Evolutionary conservation across 192 early-diverging fungal genomes (phyloP).

Genomic region (Backusella tuberculispora): DNA sequence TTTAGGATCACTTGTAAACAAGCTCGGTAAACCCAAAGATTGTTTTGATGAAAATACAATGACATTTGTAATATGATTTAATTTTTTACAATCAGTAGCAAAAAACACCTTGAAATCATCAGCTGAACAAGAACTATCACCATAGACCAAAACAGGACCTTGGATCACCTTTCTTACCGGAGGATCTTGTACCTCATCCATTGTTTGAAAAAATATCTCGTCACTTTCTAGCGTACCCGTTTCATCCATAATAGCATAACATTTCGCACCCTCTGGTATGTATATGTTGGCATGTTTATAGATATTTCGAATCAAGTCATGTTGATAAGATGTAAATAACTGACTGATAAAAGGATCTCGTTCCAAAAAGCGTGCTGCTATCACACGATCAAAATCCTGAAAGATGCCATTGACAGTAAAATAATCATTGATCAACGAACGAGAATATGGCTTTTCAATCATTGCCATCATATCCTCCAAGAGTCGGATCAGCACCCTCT

Average conservation of each 20-base stretch:
- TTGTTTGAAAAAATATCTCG: conserved; percentile 52
- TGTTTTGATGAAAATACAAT: conserved; percentile 71
- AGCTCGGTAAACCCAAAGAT: conserved; percentile 62
- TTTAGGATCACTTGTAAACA: conserved; percentile 71
- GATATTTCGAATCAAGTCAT: conserved; percentile 49
- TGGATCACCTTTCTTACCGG: conserved; percentile 31
- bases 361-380: conserved; percentile 48
- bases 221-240: conserved; percentile 39
- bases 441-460: conserved; percentile 10
- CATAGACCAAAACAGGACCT: conserved; percentile 44
- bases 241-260: conserved; percentile 62
- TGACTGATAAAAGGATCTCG: conserved; percentile 54
- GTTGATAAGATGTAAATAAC: conserved; percentile 44
- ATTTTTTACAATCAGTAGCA: conserved; percentile 49
- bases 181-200: conserved; percentile 33
- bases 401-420: conserved; percentile 31
- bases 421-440: conserved; percentile 39
- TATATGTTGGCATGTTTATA: conserved; percentile 54
- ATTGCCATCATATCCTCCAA: conserved; percentile 43
- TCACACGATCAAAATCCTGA: conserved; percentile 34
- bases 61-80: conserved; percentile 59
- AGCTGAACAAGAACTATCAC: conserved; percentile 61
- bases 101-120: conserved; percentile 53
- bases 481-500: conserved; percentile 51
- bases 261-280: conserved; percentile 53